phyloP scores from a whole-genome alignment of 2,329 filamentous ascomycete species.

The Venturiaceae sp. region DNA sequence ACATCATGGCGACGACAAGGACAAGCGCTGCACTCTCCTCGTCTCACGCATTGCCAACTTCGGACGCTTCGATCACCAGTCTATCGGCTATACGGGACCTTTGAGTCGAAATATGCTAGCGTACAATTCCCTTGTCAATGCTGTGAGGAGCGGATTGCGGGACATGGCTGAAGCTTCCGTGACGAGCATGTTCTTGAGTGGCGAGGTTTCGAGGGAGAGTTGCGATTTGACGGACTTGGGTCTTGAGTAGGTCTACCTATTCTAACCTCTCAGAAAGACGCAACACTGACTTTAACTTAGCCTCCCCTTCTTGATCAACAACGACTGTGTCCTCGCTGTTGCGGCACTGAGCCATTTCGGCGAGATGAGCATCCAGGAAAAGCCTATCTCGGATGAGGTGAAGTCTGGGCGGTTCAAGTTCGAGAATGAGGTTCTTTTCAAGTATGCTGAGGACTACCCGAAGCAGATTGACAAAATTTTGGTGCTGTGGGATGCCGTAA shows the following conservation, averaged over 20 bases:
- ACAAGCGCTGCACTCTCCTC: conserved; percentile 68
- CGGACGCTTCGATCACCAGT: conserved; percentile 69
- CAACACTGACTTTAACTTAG: conserved; percentile 9
- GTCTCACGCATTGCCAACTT: conserved; percentile 81
- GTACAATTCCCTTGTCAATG: conserved; percentile 74
- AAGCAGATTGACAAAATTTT: conserved; percentile 51
- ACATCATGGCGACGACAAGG: conserved; percentile 48
- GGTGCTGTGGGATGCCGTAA: conserved; percentile 55
- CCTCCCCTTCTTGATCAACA: conserved; percentile 59
- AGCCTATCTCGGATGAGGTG: conserved; percentile 21
- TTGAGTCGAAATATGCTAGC: conserved; percentile 81
- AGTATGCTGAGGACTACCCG: conserved; percentile 47
- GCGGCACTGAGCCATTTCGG: conserved; percentile 73
- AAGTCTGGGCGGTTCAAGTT: conserved; percentile 16
- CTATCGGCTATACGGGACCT: conserved; percentile 87
- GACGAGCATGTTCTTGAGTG: conserved; percentile 70
- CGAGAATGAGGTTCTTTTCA: conserved; percentile 44
- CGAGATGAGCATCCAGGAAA: conserved; percentile 29
- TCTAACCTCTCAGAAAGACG: conserved; percentile 17
- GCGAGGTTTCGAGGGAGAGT: conserved; percentile 63
- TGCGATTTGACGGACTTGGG: conserved; percentile 52
- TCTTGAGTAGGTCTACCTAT: conserved; percentile 49
- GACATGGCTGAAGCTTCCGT: conserved; percentile 78
- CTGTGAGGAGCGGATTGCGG: conserved; percentile 68
- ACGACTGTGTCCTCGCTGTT: conserved; percentile 68